Conservation (phyloP, 106 monocot genomes). For the Dactylorhiza incarnata region DNA sequence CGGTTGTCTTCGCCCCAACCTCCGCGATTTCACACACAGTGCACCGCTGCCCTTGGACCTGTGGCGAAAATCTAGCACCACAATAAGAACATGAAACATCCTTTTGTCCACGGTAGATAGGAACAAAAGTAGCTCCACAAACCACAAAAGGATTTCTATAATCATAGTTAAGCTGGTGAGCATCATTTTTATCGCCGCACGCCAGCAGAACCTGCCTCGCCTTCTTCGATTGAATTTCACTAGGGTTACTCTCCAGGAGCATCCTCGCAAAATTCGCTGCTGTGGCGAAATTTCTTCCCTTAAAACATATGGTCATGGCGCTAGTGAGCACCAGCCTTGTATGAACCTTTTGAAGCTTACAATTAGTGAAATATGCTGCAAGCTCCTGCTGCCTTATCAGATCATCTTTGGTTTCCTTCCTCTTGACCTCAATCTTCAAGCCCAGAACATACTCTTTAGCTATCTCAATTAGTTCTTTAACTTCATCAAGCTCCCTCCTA, state of each 20-base stretch:
- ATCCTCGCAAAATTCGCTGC: slow-evolving; percentile 76
- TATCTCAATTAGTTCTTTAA: slow-evolving; percentile 80
- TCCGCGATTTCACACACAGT: slow-evolving; percentile 79
- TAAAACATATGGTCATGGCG: slow-evolving; percentile 71
- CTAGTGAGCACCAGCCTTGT: slow-evolving; percentile 57
- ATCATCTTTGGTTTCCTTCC: slow-evolving; percentile 65
- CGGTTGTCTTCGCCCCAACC: slow-evolving; percentile 74
- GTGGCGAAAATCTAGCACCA: slow-evolving; percentile 53
- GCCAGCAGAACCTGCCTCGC: slow-evolving; percentile 57
- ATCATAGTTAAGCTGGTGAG: slow-evolving; percentile 60
- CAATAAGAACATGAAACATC: slow-evolving; percentile 76
- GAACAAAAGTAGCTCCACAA: slow-evolving; percentile 77
- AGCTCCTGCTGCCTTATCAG: slow-evolving; percentile 60
- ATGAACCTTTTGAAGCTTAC: slow-evolving; percentile 71
- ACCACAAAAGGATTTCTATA: slow-evolving; percentile 85
- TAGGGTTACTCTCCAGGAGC: slow-evolving; percentile 67
- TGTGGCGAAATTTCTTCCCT: slow-evolving; percentile 54
- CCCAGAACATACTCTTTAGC: slow-evolving; percentile 70
- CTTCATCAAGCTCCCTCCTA: slow-evolving; percentile 84
- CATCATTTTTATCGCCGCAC: slow-evolving; percentile 46
- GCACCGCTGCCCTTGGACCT: slow-evolving; percentile 59
- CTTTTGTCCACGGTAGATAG: slow-evolving; percentile 91
- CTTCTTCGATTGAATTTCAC: slow-evolving; percentile 42
- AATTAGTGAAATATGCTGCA: slow-evolving; percentile 88
- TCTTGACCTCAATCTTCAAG: slow-evolving; percentile 63